A percentile compares a stretch with the other conserved stretches of the same genome.
phyloP scores from a whole-genome alignment of 108 stramenopile species.

The Fragilariopsis cylindrus region DNA sequence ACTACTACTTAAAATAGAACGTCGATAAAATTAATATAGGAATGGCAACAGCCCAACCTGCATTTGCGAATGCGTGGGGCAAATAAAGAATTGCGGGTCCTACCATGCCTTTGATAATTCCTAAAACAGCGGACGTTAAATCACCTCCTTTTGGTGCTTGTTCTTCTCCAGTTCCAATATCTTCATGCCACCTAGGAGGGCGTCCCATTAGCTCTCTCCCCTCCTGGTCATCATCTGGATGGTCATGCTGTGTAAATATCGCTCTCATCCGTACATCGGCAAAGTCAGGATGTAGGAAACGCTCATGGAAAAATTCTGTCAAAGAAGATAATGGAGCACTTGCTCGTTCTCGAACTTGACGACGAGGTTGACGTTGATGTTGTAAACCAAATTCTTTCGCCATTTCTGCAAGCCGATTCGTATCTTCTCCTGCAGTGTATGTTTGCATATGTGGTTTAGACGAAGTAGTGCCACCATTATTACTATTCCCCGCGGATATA shows the following conservation, averaged over 20 bases:
- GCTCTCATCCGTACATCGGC: slow-evolving; percentile 33
- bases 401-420: slow-evolving; percentile 45
- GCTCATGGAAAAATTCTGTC: slow-evolving; percentile 23
- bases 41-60: slow-evolving; percentile 52
- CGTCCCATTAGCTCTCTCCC: slow-evolving; percentile 26
- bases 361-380: slow-evolving; percentile 32
- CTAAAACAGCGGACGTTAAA: slow-evolving; percentile 47
- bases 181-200: slow-evolving; percentile 21
- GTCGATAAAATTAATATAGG: slow-evolving; percentile 48
- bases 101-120: slow-evolving; percentile 68
- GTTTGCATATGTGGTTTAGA: slow-evolving; percentile 37
- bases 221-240: slow-evolving; percentile 27
- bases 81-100: slow-evolving; percentile 69
- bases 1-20: slow-evolving; percentile 46
- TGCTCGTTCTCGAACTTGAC: slow-evolving; percentile 39
- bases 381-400: slow-evolving; percentile 63
- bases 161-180: slow-evolving; percentile 26
- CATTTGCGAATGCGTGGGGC: slow-evolving; percentile 59
- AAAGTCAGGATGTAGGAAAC: slow-evolving; percentile 23
- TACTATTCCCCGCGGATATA: no score
- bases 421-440: slow-evolving; percentile 69
- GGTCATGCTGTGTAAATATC: slow-evolving; percentile 24
- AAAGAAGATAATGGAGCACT: slow-evolving; percentile 13
- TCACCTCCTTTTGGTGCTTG: slow-evolving; percentile 47
- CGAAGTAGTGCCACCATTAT: neutral